A percentile compares a stretch with the other conserved stretches of the same genome.
phyloP scores from a whole-genome alignment of 441 rosid genomes.

The Flueggea neowawraea region DNA sequence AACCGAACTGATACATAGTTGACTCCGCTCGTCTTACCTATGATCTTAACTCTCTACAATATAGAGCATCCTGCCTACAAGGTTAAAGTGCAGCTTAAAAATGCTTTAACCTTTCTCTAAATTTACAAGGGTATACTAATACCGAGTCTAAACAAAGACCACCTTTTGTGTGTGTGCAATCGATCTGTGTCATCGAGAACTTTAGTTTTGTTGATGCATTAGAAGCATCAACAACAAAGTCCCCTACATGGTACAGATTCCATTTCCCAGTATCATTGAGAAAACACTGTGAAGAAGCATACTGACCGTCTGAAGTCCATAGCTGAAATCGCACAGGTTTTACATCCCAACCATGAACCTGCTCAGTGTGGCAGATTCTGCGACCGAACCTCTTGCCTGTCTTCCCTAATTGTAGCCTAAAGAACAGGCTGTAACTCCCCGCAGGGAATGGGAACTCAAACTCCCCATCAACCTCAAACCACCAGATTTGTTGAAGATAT shows the following conservation, averaged over 20 bases:
- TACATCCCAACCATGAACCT: constrained; percentile 89
- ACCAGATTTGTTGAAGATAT: constrained; percentile 96
- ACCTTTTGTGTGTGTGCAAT: constrained; percentile 93
- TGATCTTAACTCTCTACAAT: neutral
- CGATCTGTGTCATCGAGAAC: constrained; percentile 85
- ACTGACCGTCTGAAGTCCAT: constrained; percentile 80
- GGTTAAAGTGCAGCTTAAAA: constrained; percentile 34
- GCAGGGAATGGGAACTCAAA: constrained; percentile 83
- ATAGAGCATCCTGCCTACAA: constrained; percentile 2
- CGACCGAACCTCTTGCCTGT: constrained; percentile 63
- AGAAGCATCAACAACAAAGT: constrained; percentile 46
- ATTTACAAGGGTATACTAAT: constrained; percentile 50
- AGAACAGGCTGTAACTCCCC: constrained; percentile 74
- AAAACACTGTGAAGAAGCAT: constrained; percentile 61
- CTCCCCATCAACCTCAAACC: constrained; percentile 88
- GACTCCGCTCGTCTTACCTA: neutral
- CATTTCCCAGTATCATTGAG: constrained; percentile 67
- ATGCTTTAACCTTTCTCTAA: constrained; percentile 44
- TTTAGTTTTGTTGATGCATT: constrained; percentile 43
- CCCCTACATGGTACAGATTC: constrained; percentile 75
- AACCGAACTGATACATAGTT: neutral
- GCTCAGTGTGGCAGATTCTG: constrained; percentile 58
- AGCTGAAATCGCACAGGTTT: constrained; percentile 89
- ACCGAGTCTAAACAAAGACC: constrained; percentile 83
- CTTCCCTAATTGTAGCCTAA: constrained; percentile 79